A percentile compares a stretch with the other conserved stretches of the same genome.
These are phyloP conservation scores for Diplosphaera chodatii DNA, from an alignment of 139 green algal species.

Conservation along the genomic window DNA sequence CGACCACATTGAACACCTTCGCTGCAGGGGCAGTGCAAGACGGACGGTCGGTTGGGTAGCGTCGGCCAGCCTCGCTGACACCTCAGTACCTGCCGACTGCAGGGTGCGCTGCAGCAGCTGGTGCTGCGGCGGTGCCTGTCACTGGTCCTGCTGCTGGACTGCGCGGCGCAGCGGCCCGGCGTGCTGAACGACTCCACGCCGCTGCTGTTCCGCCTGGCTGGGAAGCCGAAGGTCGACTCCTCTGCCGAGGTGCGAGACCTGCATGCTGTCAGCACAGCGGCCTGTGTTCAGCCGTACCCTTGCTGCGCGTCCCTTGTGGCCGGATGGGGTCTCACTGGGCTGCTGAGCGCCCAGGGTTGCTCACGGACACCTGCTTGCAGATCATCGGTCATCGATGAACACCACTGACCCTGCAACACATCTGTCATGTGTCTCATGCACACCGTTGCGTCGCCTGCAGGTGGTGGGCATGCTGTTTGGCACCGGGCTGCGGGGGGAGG, in stretches of 20 bases:
- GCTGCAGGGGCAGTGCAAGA: no score
- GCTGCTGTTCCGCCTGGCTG: constrained; percentile 46
- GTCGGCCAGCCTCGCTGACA: no score
- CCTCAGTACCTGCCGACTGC: background rate
- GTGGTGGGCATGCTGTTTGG: constrained; percentile 50
- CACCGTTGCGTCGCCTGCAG: constrained; percentile 15
- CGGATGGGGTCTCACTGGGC: no score
- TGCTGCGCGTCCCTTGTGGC: no score
- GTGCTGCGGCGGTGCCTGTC: constrained; percentile 74
- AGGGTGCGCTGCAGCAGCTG: constrained; percentile 43
- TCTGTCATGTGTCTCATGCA: background rate
- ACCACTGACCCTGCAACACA: no score
- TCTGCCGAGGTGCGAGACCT: constrained; percentile 43
- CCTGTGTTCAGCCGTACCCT: no score
- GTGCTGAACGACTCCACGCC: constrained; percentile 28
- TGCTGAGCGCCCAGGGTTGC: no score
- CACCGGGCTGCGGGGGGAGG: constrained; percentile 58
- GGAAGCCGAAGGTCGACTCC: constrained; percentile 48
- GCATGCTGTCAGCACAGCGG: background rate
- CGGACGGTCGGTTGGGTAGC: no score
- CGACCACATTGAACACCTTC: no score
- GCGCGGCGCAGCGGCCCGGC: constrained; percentile 1
- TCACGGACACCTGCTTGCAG: no score
- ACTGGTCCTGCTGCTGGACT: constrained; percentile 73
- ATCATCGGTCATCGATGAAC: no score